Evolutionary conservation across 2,329 filamentous ascomycete species (phyloP).

Genomic region (Pyrenophora tritici-repentis): DNA sequence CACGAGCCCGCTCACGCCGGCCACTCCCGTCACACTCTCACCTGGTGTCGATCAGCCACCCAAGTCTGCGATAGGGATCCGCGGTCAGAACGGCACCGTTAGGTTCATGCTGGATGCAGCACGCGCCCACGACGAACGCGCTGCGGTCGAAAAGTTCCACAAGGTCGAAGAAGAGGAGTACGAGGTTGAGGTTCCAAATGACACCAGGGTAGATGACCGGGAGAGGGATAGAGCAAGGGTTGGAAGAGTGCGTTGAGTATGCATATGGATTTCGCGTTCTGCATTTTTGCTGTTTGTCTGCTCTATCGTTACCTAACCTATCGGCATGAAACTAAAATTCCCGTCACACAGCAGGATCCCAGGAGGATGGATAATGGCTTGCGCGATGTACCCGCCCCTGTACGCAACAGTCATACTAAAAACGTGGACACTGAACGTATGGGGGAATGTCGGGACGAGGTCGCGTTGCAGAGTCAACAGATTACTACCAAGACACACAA

Average conservation of each 20-base stretch:
- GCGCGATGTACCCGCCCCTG: not conserved
- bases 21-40: slow-evolving; percentile 54
- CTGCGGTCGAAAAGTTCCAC: slow-evolving; percentile 69
- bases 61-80: slow-evolving; percentile 42
- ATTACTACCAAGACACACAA: not conserved
- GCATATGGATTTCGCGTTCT: slow-evolving; percentile 19
- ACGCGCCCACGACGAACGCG: slow-evolving; percentile 72
- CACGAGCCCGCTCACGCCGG: slow-evolving; percentile 45
- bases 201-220: slow-evolving; percentile 20
- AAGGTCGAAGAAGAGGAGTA: slow-evolving; percentile 77
- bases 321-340: not conserved
- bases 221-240: slow-evolving; percentile 26
- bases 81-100: slow-evolving; percentile 72
- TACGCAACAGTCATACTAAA: not conserved
- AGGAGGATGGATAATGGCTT: not conserved
- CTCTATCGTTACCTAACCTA: not conserved
- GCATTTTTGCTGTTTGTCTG: slow-evolving; percentile 1
- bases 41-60: slow-evolving; percentile 41
- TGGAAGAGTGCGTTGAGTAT: slow-evolving; percentile 39
- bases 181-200: slow-evolving; percentile 67
- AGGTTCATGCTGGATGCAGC: slow-evolving; percentile 87
- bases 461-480: not conserved
- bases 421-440: not conserved
- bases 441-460: not conserved
- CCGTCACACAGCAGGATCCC: not conserved